Base-by-base conservation (phyloP, 2,329 filamentous ascomycete species). In the Sporothrix euskadiensis region DNA sequence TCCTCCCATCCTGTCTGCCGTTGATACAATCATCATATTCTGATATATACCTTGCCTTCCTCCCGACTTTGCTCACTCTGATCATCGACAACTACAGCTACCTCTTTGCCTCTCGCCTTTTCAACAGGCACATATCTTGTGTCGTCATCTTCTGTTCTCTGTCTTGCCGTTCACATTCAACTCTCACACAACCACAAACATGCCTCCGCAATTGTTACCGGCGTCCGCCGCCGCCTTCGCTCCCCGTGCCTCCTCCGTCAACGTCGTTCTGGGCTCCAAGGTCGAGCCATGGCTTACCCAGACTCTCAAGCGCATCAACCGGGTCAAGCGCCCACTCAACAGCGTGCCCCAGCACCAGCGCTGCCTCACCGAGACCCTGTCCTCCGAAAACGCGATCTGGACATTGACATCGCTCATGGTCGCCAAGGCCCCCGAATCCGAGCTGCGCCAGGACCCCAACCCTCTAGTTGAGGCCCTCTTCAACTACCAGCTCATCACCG, bases 141-240 rank as follows among this genome's bases (percentile, higher is more conserved):
- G 35, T 35, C 35, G 35, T 35, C 35, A 26, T n/a, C 7, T 6
- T 16, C 16, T 22, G 5, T 44, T 44, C n/a, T 41, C 1, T 10
- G 26, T 59, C 22, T 57, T 32, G 14, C 22, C 26, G 0, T 10
- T 35, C 57, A 61, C 22, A 66, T 9, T 0, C 61, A 26, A 26
- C 61, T 9, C 39, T 22, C 71, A 71, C 52, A 73, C 73, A 69
- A 73, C 61, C 63, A 72, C 59, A 63, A 63, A 56, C 71, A 98
- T 98, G 96, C 94, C 94, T 82, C 92, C 94, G 80, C 92, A 96
- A 87, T 87, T 99, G 82, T 87, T 99, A 79, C 96, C 96, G 78
- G 95, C 95, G 76, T 98, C 96, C 79, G 96, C 96, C 78, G 94
- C 94, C 76, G 95, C 96, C 80, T 99, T 98, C 86, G 95, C 95